phyloP scores from a whole-genome alignment of 2,329 filamentous ascomycete genomes.

The Cercospora brassicicola region DNA sequence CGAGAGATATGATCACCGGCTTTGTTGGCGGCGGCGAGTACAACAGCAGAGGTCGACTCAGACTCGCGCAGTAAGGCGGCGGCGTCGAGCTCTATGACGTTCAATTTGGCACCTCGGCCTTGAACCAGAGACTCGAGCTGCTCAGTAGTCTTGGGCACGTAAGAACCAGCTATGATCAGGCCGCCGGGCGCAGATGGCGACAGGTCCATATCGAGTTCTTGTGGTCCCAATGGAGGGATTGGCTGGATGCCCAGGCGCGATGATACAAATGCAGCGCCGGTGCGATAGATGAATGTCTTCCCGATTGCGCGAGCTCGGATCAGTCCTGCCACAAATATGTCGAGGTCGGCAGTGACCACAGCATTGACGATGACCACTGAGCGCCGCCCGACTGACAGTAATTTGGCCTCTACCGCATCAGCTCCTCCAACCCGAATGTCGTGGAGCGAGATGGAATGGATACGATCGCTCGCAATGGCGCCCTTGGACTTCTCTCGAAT shows the following conservation, averaged over 20 bases:
- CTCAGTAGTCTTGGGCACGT: slow-evolving; percentile 60
- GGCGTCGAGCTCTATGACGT: slow-evolving; percentile 52
- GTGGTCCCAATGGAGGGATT: slow-evolving; percentile 53
- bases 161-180: slow-evolving; percentile 57
- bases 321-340: slow-evolving; percentile 55
- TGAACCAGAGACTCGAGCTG: slow-evolving; percentile 51
- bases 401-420: slow-evolving; percentile 44
- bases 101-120: slow-evolving; percentile 44
- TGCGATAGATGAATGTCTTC: slow-evolving; percentile 50
- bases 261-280: slow-evolving; percentile 51
- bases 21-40: slow-evolving; percentile 41
- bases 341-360: slow-evolving; percentile 56
- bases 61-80: slow-evolving; percentile 48
- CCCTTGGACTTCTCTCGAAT: slow-evolving; percentile 56
- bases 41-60: slow-evolving; percentile 40
- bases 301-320: slow-evolving; percentile 44
- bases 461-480: slow-evolving; percentile 40
- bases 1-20: slow-evolving; percentile 37
- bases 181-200: slow-evolving; percentile 46
- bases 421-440: slow-evolving; percentile 53
- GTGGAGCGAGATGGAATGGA: slow-evolving; percentile 49
- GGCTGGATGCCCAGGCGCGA: slow-evolving; percentile 55
- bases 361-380: slow-evolving; percentile 56
- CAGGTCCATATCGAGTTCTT: slow-evolving; percentile 44
- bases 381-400: slow-evolving; percentile 42